Base-by-base conservation (phyloP, 345 rosid genomes). In the Brassica incana region DNA sequence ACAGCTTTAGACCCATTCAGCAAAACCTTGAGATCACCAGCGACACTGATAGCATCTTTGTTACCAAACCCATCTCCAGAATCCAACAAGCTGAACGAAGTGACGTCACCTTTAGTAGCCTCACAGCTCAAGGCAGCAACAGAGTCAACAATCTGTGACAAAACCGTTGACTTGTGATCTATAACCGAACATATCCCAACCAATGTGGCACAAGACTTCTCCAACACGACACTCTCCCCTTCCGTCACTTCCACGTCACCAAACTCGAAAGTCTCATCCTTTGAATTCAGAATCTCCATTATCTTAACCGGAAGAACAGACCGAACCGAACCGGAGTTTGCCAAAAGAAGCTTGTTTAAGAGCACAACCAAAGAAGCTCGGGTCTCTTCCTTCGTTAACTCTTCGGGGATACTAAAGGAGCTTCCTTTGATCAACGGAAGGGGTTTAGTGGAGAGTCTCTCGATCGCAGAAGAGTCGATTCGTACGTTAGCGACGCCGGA, bases 81-180 rank as follows among this genome's bases (percentile, higher is more conserved):
- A 81, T 76, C 78, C 80, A 85, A 77, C 27, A 70, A 75, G 73
- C 86, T 82, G 60, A 91, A 91, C 11, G 84, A 87, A 36, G 77
- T 50, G n/a, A 89, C 78, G 12, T 89, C 84, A 32, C 82, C 88
- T 56, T 83, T 86, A 0, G 77, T 73, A 20, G 87, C 96, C 81
- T 93, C 99, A 38, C 94, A 90, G 4, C 94, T 91, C 84, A 95
- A 78, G 1, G 97, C 96, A 43, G 93, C 90, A 40, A 86, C 89
- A 4, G 86, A 90, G 30, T 90, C 90, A 0, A 85, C 83, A 66
- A 91, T 75, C 32, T 84, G 77, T 0, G 86, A 81, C 68, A 95
- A 65, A 62, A 82, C 75, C 18, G 90, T 75, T 1, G 89, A 54
- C 29, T 83, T 83, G 40, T 90, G 77, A 75, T 91, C 97, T 86